Conservation (phyloP, 306 rosid species). For the Betula pendula region DNA sequence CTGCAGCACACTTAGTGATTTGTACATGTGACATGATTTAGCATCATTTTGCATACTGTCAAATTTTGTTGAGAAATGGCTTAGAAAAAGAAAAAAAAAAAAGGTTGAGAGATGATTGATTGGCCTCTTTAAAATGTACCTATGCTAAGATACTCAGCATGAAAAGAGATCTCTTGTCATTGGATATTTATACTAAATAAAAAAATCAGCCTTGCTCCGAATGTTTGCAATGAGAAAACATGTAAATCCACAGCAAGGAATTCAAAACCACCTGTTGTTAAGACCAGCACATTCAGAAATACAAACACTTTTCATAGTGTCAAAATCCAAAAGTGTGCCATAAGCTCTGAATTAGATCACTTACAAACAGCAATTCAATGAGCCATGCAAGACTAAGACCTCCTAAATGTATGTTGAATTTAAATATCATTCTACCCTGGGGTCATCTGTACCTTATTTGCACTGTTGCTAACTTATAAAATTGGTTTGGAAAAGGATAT, state of each 20-base stretch:
- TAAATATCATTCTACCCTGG: background rate
- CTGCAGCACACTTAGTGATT: conserved; percentile 17
- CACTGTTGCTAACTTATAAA: conserved; percentile 11
- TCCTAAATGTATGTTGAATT: background rate
- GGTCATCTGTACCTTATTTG: background rate
- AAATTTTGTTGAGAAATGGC: conserved; percentile 1
- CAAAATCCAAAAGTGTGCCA: background rate
- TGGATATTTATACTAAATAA: background rate
- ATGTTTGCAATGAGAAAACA: background rate
- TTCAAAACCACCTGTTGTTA: background rate
- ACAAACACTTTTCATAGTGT: background rate
- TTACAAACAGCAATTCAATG: background rate
- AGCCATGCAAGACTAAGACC: background rate
- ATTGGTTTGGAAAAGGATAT: background rate
- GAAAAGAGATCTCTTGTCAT: background rate
- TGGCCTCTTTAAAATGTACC: background rate
- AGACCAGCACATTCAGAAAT: background rate
- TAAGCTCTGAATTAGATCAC: background rate
- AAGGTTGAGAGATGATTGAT: background rate
- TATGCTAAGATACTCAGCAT: background rate
- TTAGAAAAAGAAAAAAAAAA: no score
- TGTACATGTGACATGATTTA: conserved; percentile 7
- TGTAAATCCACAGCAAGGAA: background rate
- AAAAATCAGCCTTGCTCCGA: background rate
- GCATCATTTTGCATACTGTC: conserved; percentile 17